phyloP scores from a whole-genome alignment of 345 rosid genomes.

The Passiflora organensis region DNA sequence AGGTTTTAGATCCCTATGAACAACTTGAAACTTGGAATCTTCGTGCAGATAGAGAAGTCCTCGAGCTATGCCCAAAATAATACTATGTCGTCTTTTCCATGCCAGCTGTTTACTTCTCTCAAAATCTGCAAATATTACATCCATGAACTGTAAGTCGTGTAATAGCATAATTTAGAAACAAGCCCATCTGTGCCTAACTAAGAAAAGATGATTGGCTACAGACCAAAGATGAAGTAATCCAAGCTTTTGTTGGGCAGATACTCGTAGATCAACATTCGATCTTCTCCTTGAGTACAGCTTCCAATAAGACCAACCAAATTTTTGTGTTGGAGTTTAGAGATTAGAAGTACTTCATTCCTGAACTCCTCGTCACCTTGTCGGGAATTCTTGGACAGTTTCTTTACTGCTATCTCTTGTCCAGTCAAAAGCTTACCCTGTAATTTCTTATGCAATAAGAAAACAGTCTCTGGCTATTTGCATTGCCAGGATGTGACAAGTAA shows the following conservation, averaged over 20 bases:
- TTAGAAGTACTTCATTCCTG: slow-evolving; percentile 28
- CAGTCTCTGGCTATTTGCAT: too few relatives aligned
- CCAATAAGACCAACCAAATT: slow-evolving; percentile 40
- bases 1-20: slow-evolving; percentile 1
- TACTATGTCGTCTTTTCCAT: neutral
- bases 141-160: neutral
- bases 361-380: slow-evolving; percentile 34
- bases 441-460: neutral
- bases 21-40: neutral
- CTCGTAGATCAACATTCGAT: slow-evolving; percentile 31
- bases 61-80: slow-evolving; percentile 4
- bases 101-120: neutral
- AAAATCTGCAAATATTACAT: slow-evolving; percentile 1
- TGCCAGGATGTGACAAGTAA: too few relatives aligned
- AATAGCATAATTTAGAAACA: neutral
- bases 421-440: slow-evolving; percentile 20
- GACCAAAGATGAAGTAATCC: slow-evolving; percentile 34
- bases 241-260: slow-evolving; percentile 31
- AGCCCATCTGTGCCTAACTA: neutral
- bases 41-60: slow-evolving; percentile 10
- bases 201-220: neutral
- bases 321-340: slow-evolving; percentile 41
- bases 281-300: slow-evolving; percentile 28
- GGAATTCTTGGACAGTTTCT: slow-evolving; percentile 34
- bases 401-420: slow-evolving; percentile 40